Percentiles rank a stretch among this genome's conserved stretches.
These are phyloP conservation scores for Vavraia culicis DNA, from an alignment of 371 early-diverging fungal genomes.

Conservation along the genomic window DNA sequence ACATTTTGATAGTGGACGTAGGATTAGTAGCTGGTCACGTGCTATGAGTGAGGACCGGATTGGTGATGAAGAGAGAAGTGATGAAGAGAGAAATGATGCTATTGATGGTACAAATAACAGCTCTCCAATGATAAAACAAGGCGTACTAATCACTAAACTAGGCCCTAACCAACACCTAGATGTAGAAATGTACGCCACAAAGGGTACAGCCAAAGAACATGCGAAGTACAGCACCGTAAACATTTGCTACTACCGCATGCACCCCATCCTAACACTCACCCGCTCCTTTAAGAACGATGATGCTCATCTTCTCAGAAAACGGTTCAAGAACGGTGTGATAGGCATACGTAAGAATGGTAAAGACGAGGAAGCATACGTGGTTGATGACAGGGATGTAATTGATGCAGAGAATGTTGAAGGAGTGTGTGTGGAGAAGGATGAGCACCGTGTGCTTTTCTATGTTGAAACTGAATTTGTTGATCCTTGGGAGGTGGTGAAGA, in stretches of 20 bases:
- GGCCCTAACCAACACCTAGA: constrained; percentile 75
- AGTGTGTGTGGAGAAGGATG: neutral
- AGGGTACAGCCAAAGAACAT: constrained; percentile 52
- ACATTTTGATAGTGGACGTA: too few species aligned
- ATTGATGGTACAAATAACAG: neutral
- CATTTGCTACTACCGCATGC: constrained; percentile 12
- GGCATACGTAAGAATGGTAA: neutral
- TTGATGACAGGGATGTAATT: constrained; percentile 11
- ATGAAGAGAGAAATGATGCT: too few species aligned
- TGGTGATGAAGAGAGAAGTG: too few species aligned
- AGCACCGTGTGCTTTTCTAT: constrained; percentile 8
- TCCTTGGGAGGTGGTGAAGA: constrained; percentile 1
- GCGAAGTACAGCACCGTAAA: constrained; percentile 18
- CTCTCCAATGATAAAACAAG: constrained; percentile 52
- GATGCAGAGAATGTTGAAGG: constrained; percentile 7
- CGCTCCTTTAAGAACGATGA: neutral
- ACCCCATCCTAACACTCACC: constrained; percentile 2
- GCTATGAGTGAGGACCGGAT: too few species aligned
- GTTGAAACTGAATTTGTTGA: constrained; percentile 5
- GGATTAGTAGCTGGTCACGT: too few species aligned
- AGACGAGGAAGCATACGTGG: constrained; percentile 7
- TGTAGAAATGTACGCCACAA: constrained; percentile 63
- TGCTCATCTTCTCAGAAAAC: constrained; percentile 6
- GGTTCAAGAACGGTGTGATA: constrained; percentile 8
- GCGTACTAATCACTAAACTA: constrained; percentile 74